phyloP scores from a whole-genome alignment of 495 filamentous ascomycete species.

The Aspergillus homomorphus region DNA sequence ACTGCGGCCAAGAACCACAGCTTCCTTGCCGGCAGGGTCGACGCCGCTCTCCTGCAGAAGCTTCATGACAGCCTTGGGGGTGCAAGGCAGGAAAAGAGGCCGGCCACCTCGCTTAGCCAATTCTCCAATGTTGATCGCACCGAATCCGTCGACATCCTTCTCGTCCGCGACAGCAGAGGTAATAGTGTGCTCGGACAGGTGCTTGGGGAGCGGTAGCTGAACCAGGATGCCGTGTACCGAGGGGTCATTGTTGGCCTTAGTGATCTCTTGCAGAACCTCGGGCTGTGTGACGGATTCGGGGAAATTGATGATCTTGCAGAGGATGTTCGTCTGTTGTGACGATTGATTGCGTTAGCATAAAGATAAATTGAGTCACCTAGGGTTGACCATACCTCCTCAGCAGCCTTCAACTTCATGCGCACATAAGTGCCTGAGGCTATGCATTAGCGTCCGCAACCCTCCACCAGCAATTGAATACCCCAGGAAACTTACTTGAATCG shows the following conservation, averaged over 20 bases:
- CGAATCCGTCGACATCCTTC: conserved; percentile 99
- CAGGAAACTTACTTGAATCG: conserved; percentile 74
- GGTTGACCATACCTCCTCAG: conserved; percentile 68
- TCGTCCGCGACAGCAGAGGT: conserved; percentile 87
- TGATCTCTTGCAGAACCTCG: conserved; percentile 80
- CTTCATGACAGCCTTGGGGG: conserved; percentile 95
- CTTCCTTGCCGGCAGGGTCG: conserved; percentile 81
- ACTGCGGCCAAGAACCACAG: conserved; percentile 90
- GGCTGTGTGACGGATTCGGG: conserved; percentile 76
- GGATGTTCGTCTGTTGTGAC: conserved; percentile 71
- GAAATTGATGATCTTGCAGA: conserved; percentile 79
- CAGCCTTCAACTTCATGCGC: conserved; percentile 98
- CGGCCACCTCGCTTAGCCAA: conserved; percentile 88
- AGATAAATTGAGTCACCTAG: conserved; percentile 3
- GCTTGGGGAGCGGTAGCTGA: conserved; percentile 82
- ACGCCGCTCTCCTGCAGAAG: conserved; percentile 81
- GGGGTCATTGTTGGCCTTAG: conserved; percentile 80
- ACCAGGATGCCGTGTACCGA: conserved; percentile 89
- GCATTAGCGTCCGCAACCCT: conserved; percentile 16
- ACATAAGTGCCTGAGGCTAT: conserved; percentile 81
- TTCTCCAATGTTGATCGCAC: conserved; percentile 88
- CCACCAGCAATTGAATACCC: not conserved
- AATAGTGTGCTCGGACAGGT: conserved; percentile 83
- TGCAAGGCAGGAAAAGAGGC: conserved; percentile 89
- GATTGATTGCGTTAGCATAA: conserved; percentile 13